Evolutionary conservation across 306 rosid genomes (phyloP).

Genomic region (Trifolium fragiferum): DNA sequence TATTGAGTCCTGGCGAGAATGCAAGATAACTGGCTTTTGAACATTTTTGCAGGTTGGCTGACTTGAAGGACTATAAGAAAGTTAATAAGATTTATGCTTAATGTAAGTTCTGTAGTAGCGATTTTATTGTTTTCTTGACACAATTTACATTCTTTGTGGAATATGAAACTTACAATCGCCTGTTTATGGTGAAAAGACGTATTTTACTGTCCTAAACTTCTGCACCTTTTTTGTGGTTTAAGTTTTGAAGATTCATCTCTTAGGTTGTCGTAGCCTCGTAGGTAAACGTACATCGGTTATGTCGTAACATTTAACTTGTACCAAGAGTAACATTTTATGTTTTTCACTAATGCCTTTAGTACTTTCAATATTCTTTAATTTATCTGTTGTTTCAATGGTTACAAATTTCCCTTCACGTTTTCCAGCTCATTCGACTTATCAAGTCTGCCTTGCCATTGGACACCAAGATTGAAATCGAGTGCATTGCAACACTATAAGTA

Average conservation of each 20-base stretch:
- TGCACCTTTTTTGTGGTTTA: not conserved
- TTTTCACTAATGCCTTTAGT: too few relatives aligned
- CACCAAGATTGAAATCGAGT: conserved; percentile 94
- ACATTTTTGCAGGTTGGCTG: conserved; percentile 80
- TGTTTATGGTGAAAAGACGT: not conserved
- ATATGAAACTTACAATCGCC: not conserved
- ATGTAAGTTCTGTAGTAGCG: conserved; percentile 56
- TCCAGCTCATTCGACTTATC: conserved; percentile 88
- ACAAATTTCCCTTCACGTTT: conserved; percentile 79
- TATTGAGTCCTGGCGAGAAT: not conserved
- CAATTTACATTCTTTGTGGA: not conserved
- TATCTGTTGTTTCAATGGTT: conserved; percentile 21
- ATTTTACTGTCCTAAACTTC: not conserved
- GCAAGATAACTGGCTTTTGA: conserved; percentile 24
- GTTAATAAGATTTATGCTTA: conserved; percentile 89
- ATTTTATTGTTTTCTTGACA: not conserved
- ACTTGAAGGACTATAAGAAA: conserved; percentile 85
- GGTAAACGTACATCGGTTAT: too few relatives aligned
- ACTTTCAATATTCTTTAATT: too few relatives aligned
- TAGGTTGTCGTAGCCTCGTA: too few relatives aligned
- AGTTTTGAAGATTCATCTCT: too few relatives aligned
- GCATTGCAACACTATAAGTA: conserved; percentile 77
- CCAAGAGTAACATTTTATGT: too few relatives aligned
- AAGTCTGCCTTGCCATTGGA: conserved; percentile 90
- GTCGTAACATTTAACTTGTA: too few relatives aligned